Percentiles rank a stretch among this genome's conserved stretches.
Evolutionary conservation across 768 basidiomycete species (phyloP).

Genomic region (Tulasnella sp.): DNA sequence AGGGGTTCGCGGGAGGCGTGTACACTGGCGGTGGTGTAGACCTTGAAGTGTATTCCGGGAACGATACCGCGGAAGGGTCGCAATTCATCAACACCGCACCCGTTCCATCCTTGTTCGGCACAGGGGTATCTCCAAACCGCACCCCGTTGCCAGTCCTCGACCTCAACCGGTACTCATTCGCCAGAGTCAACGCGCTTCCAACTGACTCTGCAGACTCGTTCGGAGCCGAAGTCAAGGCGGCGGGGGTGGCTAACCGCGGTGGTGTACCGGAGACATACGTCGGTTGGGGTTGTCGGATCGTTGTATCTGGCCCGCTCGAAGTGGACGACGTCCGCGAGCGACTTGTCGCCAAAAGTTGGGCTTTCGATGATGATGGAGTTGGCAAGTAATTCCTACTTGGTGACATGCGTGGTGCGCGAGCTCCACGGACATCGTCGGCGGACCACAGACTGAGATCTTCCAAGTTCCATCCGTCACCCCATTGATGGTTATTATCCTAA

Average conservation of each 20-base stretch:
- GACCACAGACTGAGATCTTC: slow-evolving; percentile 93
- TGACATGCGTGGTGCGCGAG: neutral
- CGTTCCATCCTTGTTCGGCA: neutral
- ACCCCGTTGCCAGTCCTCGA: slow-evolving; percentile 12
- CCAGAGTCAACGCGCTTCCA: slow-evolving; percentile 17
- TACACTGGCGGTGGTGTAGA: neutral
- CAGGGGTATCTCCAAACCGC: slow-evolving; percentile 14
- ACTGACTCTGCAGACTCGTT: slow-evolving; percentile 20
- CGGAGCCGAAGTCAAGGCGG: slow-evolving; percentile 4
- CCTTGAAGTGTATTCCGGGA: slow-evolving; percentile 5
- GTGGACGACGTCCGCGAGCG: slow-evolving; percentile 22
- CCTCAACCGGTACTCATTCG: slow-evolving; percentile 25
- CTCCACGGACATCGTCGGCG: slow-evolving; percentile 55
- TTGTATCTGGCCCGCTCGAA: slow-evolving; percentile 24
- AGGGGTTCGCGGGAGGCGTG: slow-evolving; percentile 38
- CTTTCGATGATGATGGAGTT: slow-evolving; percentile 34
- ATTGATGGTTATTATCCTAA: slow-evolving; percentile 70
- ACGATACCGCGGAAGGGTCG: slow-evolving; percentile 7
- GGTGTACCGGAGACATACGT: neutral
- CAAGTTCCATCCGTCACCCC: slow-evolving; percentile 96
- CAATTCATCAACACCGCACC: slow-evolving; percentile 6
- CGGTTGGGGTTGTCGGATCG: neutral
- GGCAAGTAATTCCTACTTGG: slow-evolving; percentile 29
- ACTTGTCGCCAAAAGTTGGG: neutral
- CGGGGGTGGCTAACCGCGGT: neutral